Percentiles rank a stretch among this genome's conserved stretches.
phyloP scores from a whole-genome alignment of 1,284 basidiomycete genomes.

The Puccinia hordei region DNA sequence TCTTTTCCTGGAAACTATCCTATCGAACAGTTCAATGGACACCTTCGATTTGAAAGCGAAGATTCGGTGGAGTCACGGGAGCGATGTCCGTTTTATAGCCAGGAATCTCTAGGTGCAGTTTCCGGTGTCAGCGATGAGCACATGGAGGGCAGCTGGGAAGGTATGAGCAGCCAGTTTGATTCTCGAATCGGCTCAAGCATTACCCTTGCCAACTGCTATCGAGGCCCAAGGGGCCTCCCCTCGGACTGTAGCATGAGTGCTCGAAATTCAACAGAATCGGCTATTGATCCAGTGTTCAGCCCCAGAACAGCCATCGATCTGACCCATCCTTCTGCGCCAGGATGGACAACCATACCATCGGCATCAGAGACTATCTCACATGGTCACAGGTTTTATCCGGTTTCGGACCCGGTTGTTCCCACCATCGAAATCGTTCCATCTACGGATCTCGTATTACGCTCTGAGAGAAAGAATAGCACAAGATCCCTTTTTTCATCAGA shows the following conservation, averaged over 20 bases:
- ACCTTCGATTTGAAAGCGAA: slow-evolving; percentile 19
- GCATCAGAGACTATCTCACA: not conserved
- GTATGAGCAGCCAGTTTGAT: not conserved
- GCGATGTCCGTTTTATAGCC: slow-evolving; percentile 4
- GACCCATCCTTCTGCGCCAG: not conserved
- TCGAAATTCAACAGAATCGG: slow-evolving; percentile 2
- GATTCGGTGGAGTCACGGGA: not conserved
- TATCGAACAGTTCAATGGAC: not conserved
- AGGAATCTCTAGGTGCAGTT: not conserved
- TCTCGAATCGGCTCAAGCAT: not conserved
- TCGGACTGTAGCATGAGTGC: not conserved
- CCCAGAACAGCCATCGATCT: too few relatives aligned
- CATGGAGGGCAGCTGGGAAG: not conserved
- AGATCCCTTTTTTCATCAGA: not conserved
- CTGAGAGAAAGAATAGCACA: not conserved
- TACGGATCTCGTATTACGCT: not conserved
- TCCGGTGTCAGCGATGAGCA: not conserved
- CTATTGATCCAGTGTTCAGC: not conserved
- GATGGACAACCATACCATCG: not conserved
- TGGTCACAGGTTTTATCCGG: not conserved
- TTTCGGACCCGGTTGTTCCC: not conserved
- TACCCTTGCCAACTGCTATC: slow-evolving; percentile 13
- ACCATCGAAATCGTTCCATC: not conserved
- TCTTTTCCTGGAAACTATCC: slow-evolving; percentile 7
- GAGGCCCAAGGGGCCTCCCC: not conserved